phyloP scores from a whole-genome alignment of 495 filamentous ascomycete species.

The Physcia stellaris region DNA sequence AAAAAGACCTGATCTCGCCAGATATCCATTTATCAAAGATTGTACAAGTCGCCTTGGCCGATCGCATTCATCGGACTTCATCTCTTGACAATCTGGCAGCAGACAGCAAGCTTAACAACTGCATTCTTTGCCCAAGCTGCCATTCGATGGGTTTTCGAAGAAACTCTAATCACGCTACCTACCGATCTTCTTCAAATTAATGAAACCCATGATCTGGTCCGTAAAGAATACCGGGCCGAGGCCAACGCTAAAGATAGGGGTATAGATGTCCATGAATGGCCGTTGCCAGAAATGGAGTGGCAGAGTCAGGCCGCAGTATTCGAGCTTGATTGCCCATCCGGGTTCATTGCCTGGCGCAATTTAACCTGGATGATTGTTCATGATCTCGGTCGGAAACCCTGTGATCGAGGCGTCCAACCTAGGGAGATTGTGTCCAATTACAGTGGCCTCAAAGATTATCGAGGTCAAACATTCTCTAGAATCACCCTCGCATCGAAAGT shows the following conservation, averaged over 20 bases:
- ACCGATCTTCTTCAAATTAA: not conserved
- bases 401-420: not conserved
- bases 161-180: no score
- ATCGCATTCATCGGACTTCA: no score
- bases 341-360: slow-evolving; percentile 41
- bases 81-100: slow-evolving; percentile 30
- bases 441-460: not conserved
- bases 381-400: slow-evolving; percentile 1
- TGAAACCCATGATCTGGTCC: slow-evolving; percentile 19
- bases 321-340: slow-evolving; percentile 35
- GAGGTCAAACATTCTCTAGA: no score
- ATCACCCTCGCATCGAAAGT: no score
- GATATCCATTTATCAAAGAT: no score
- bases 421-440: not conserved
- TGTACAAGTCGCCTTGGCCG: no score
- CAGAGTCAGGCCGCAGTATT: slow-evolving; percentile 39
- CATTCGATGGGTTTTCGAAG: no score
- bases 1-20: slow-evolving; percentile 36
- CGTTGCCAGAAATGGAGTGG: slow-evolving; percentile 28
- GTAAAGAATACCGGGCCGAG: slow-evolving; percentile 18
- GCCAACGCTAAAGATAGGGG: slow-evolving; percentile 19
- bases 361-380: slow-evolving; percentile 8
- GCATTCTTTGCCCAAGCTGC: slow-evolving; percentile 1
- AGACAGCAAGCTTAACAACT: slow-evolving; percentile 24
- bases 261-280: slow-evolving; percentile 49